Conservation (phyloP, 208 protist genomes). For the Leishmania arabica region DNA sequence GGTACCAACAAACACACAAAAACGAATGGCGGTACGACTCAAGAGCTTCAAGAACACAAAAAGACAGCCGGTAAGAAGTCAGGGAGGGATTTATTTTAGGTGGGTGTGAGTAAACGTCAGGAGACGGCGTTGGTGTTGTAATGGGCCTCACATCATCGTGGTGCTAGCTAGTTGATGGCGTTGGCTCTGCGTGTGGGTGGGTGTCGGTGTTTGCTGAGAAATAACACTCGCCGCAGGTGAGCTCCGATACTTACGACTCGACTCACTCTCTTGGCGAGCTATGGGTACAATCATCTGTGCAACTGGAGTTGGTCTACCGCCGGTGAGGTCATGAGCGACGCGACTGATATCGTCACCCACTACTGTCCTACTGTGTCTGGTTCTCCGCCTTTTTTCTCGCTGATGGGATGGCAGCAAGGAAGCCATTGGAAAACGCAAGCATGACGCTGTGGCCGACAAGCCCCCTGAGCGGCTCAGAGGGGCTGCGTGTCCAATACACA, state of each 20-base stretch:
- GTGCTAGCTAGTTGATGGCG: neutral
- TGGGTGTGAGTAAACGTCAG: neutral
- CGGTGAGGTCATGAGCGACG: neutral
- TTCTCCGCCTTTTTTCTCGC: neutral
- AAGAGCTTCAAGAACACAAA: neutral
- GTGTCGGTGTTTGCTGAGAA: neutral
- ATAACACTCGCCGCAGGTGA: neutral
- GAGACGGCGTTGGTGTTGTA: neutral
- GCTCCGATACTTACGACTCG: neutral
- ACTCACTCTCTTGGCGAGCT: neutral
- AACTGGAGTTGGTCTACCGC: neutral
- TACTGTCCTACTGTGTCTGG: neutral
- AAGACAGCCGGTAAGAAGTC: neutral
- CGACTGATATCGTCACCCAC: neutral
- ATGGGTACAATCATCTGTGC: neutral
- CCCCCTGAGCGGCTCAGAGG: neutral
- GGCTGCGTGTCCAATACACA: neutral
- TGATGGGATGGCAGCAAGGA: neutral
- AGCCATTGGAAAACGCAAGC: neutral
- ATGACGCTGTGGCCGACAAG: neutral
- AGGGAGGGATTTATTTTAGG: neutral
- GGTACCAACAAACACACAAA: neutral
- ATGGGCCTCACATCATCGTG: neutral
- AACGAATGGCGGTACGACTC: neutral
- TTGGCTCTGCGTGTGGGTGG: neutral